Conservation (phyloP, 352 stramenopile genomes). For the Globisporangium takayamanum region DNA sequence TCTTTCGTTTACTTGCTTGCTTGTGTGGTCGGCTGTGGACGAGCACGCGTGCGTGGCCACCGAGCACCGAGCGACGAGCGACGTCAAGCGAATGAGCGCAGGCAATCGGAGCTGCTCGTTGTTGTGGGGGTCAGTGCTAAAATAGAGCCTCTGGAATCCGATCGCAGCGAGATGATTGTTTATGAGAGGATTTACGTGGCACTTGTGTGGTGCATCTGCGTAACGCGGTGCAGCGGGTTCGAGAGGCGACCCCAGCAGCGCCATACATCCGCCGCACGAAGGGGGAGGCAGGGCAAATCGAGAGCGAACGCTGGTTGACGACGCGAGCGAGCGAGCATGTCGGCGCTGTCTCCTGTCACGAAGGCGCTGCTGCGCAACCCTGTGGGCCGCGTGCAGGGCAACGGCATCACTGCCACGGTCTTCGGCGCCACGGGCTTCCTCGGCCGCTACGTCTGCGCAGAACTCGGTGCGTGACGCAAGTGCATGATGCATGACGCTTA, state of each 20-base stretch:
- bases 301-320: constrained; percentile 6
- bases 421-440: constrained; percentile 95
- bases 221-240: constrained; percentile 25
- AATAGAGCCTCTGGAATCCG: background rate
- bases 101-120: background rate
- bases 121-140: background rate
- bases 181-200: constrained; percentile 4
- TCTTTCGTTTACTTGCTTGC: background rate
- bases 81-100: too few relatives aligned
- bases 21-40: too few relatives aligned
- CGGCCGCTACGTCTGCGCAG: constrained; percentile 91
- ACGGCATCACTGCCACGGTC: constrained; percentile 90
- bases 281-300: constrained; percentile 4
- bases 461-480: constrained; percentile 74
- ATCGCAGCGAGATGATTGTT: background rate
- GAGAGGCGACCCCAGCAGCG: constrained; percentile 6
- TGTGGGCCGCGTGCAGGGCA: constrained; percentile 54
- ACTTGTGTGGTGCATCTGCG: constrained; percentile 10
- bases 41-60: too few relatives aligned
- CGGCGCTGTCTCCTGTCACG: constrained; percentile 71
- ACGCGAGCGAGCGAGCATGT: constrained; percentile 35
- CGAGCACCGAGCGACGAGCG: too few relatives aligned
- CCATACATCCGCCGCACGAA: constrained; percentile 4
- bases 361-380: constrained; percentile 74
- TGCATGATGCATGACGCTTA: background rate